These are phyloP conservation scores for Penicillium sp. DNA, from an alignment of 2,329 filamentous ascomycete genomes.

Conservation along the genomic window DNA sequence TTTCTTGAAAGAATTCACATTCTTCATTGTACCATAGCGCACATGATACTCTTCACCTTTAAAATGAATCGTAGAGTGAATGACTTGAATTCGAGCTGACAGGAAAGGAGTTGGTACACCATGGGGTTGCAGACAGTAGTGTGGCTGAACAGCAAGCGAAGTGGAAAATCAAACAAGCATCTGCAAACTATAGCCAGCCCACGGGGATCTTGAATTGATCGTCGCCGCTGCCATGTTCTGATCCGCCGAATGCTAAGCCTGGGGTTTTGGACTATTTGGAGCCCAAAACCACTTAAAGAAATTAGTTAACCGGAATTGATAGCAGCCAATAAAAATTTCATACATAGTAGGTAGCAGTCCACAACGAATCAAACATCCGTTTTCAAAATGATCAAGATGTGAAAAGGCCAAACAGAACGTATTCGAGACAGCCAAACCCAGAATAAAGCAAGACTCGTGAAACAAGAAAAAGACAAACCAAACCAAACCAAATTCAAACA, in stretches of 20 bases:
- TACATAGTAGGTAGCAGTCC: not conserved
- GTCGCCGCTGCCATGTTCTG: not conserved
- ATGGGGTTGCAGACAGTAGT: not conserved
- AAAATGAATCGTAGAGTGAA: too few species aligned
- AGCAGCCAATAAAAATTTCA: not conserved
- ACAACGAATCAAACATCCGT: not conserved
- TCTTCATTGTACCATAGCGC: too few species aligned
- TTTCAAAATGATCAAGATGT: too few species aligned
- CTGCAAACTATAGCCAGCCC: not conserved
- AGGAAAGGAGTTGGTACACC: not conserved
- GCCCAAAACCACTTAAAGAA: not conserved
- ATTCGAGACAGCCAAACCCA: constrained; percentile 14
- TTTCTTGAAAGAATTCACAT: too few species aligned
- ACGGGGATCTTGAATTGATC: not conserved
- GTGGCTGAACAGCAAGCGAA: not conserved
- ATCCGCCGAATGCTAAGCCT: not conserved
- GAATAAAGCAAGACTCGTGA: not conserved
- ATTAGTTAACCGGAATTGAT: not conserved
- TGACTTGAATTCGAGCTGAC: too few species aligned
- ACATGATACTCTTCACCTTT: too few species aligned
- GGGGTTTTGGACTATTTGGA: not conserved
- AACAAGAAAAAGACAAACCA: not conserved
- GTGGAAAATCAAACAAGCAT: not conserved
- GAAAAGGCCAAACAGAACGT: too few species aligned
- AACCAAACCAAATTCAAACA: not conserved